Conservation (phyloP, 2,329 filamentous ascomycete species). For the Cadophora gregata region DNA sequence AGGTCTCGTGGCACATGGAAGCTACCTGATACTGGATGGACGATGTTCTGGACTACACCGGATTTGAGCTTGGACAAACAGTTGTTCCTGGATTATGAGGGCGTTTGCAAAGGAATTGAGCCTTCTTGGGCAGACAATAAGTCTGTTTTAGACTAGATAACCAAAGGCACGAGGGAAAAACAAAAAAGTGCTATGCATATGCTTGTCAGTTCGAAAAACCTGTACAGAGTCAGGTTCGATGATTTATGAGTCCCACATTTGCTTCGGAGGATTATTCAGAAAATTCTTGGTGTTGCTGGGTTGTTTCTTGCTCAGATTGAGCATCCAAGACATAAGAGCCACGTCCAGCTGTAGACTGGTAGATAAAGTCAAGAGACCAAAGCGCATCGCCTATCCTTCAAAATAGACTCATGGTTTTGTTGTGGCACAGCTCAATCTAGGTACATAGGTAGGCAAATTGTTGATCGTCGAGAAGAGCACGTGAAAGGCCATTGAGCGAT, state of each 20-base stretch:
- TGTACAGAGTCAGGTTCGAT: too few relatives aligned
- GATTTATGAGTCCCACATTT: too few relatives aligned
- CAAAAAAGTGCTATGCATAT: too few relatives aligned
- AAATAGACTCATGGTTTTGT: not conserved
- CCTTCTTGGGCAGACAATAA: slow-evolving; percentile 69
- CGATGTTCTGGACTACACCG: slow-evolving; percentile 96
- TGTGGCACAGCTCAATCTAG: not conserved
- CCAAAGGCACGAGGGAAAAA: too few relatives aligned
- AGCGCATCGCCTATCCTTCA: not conserved
- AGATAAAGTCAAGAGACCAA: not conserved
- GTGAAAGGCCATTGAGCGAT: not conserved
- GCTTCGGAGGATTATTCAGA: not conserved
- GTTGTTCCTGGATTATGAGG: slow-evolving; percentile 72
- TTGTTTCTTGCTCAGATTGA: not conserved
- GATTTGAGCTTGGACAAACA: slow-evolving; percentile 61
- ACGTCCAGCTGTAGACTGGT: not conserved
- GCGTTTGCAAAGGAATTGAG: slow-evolving; percentile 70
- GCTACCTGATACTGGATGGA: slow-evolving; percentile 83
- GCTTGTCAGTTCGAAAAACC: too few relatives aligned
- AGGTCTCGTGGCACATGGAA: slow-evolving; percentile 84
- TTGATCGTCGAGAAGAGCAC: slow-evolving; percentile 13
- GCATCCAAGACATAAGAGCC: not conserved
- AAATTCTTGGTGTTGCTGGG: not conserved
- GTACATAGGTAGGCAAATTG: too few relatives aligned
- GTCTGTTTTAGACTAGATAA: slow-evolving; percentile 62